Conservation (phyloP, 192 early-diverging fungal species). For the Paraglomus occultum region DNA sequence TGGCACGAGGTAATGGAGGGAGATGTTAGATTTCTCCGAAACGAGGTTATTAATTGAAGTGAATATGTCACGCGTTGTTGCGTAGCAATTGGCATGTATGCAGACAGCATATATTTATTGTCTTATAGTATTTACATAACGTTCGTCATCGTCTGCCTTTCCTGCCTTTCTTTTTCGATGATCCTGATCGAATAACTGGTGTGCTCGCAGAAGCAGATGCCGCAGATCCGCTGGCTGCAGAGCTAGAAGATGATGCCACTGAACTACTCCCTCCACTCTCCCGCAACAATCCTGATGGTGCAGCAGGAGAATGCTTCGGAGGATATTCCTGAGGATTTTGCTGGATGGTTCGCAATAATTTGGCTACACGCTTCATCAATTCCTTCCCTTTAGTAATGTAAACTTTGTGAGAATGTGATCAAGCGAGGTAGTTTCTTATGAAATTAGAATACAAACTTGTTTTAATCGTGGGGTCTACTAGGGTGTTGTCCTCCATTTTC, state of each 20-base stretch:
- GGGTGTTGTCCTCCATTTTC: slow-evolving; percentile 38
- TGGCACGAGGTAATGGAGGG: no score
- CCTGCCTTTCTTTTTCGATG: slow-evolving; percentile 26
- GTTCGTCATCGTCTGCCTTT: slow-evolving; percentile 26
- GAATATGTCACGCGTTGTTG: no score
- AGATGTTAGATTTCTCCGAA: no score
- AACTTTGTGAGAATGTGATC: no score
- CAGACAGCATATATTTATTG: no score
- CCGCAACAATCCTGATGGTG: slow-evolving; percentile 3
- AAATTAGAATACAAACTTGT: slow-evolving; percentile 41
- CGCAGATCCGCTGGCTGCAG: not conserved
- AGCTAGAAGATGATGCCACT: not conserved
- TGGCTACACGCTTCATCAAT: slow-evolving; percentile 20
- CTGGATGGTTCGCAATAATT: slow-evolving; percentile 14
- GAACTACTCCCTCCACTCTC: not conserved
- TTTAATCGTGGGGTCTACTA: slow-evolving; percentile 36
- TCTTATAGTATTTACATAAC: no score
- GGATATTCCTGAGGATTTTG: slow-evolving; percentile 23
- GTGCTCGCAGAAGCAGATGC: not conserved
- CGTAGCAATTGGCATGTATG: no score
- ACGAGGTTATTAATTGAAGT: no score
- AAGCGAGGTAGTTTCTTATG: not conserved
- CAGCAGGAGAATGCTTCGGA: slow-evolving; percentile 24
- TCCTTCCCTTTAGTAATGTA: slow-evolving; percentile 13
- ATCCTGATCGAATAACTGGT: not conserved